A percentile compares a stretch with the other conserved stretches of the same genome.
Evolutionary conservation across 345 rosid genomes (phyloP).

Genomic region (Ricinus communis): DNA sequence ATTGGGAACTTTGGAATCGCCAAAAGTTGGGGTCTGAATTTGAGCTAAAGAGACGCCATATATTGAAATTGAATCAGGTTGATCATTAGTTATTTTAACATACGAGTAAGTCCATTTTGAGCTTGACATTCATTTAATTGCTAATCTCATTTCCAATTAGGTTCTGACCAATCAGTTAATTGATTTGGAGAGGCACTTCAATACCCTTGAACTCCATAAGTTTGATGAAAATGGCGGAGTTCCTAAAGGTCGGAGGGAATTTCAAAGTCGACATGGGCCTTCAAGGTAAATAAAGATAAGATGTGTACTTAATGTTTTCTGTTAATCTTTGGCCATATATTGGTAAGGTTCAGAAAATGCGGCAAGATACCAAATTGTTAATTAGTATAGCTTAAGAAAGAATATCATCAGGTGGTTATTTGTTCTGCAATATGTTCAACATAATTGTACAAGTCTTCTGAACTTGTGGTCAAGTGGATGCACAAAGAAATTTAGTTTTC

Average conservation of each 20-base stretch:
- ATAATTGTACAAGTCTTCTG: constrained; percentile 3
- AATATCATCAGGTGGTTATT: background rate
- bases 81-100: constrained; percentile 15
- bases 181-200: constrained; percentile 87
- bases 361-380: background rate
- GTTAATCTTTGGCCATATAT: background rate
- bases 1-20: constrained; percentile 88
- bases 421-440: background rate
- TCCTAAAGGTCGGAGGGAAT: constrained; percentile 44
- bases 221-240: constrained; percentile 58
- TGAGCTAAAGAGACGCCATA: constrained; percentile 68
- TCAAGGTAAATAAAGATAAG: constrained; percentile 56
- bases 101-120: constrained; percentile 12
- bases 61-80: constrained; percentile 71
- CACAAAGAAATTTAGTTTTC: constrained; percentile 1
- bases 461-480: constrained; percentile 11
- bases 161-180: constrained; percentile 80
- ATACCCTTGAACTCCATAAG: constrained; percentile 74
- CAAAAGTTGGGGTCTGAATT: constrained; percentile 83
- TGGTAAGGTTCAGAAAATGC: background rate
- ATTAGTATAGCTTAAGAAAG: background rate
- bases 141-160: constrained; percentile 40
- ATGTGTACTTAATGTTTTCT: constrained; percentile 14
- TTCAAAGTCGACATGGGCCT: constrained; percentile 51
- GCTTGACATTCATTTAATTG: constrained; percentile 13